These are phyloP conservation scores for Alternaria arbusti DNA, from an alignment of 2,329 filamentous ascomycete genomes.

Conservation along the genomic window DNA sequence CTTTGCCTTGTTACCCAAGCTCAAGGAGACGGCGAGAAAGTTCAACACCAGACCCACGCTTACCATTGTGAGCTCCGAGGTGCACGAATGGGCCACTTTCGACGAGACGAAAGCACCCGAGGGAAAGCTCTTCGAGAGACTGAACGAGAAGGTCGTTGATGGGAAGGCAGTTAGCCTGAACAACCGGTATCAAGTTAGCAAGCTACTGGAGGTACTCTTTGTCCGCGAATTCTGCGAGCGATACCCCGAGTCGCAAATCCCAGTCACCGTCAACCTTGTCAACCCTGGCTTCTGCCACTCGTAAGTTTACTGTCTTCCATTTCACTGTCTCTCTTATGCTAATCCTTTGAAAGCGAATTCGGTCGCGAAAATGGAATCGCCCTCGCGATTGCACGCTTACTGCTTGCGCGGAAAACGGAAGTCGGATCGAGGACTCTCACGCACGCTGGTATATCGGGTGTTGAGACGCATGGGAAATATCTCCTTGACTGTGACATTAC, in stretches of 20 bases:
- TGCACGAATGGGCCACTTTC: conserved; percentile 38
- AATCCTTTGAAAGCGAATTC: conserved; percentile 19
- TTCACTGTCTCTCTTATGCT: not conserved
- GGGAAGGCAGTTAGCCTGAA: conserved; percentile 12
- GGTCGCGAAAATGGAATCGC: conserved; percentile 20
- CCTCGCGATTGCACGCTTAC: conserved; percentile 17
- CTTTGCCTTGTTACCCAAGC: conserved; percentile 33
- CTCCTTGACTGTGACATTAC: conserved; percentile 43
- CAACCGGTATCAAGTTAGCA: conserved; percentile 37
- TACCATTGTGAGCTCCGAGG: conserved; percentile 41
- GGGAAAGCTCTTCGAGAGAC: conserved; percentile 36
- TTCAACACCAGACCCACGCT: conserved; percentile 37
- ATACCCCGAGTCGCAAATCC: conserved; percentile 18
- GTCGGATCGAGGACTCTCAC: conserved; percentile 52
- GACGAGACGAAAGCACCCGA: conserved; percentile 28
- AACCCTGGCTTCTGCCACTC: conserved; percentile 46
- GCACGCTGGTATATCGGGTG: conserved; percentile 43
- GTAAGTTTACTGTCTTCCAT: conserved; percentile 17
- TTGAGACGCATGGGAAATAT: conserved; percentile 52
- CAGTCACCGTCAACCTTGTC: conserved; percentile 41
- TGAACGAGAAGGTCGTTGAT: conserved; percentile 24
- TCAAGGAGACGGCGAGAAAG: conserved; percentile 28
- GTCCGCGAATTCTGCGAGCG: conserved; percentile 30
- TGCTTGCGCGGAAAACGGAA: conserved; percentile 48
- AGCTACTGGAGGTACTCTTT: conserved; percentile 40